Base-by-base conservation (phyloP, 257 asterid genomes). In the Nicotiana tabacum region DNA sequence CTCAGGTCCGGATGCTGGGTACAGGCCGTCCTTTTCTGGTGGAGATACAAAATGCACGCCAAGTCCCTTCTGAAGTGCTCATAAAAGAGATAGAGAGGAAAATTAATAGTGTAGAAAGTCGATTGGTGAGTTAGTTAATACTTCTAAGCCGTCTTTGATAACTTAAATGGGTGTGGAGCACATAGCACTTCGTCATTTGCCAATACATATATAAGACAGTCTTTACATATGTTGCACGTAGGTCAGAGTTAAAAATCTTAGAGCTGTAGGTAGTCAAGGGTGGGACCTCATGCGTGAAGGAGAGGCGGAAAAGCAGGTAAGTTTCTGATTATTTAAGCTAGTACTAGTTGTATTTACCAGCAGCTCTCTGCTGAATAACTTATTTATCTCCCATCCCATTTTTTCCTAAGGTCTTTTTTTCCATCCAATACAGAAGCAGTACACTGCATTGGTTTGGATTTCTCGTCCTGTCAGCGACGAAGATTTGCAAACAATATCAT, bases 281-380 rank as follows among this genome's bases (percentile, higher is more conserved):
- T 94, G 98, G 99, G 97, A 87, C 30, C 86, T 96, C 87, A 96
- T 96, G 97, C 97, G 97, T 78, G 99, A 96, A 93, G 99, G 99
- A 83, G 98, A 96, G 91, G 91, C 97, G 76, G 99, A 96, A 87
- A 96, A 96, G 87, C 98, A 96, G 97, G 99, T 93, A 87, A 58
- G 6, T 8, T 68, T 55, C 68, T 78, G 81, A 77, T 70, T 82
- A 84, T 6, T 6, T 66, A 64, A 57, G 78, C 15, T 57, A 60
- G 27, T 51, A 58, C 53, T n/a, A 48, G 17, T 81, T 51, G 37
- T 27, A 32, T 65, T 77, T 76, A 37, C 70, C 62, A 21, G 66
- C 82, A 15, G 21, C 74, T 33, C 55, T 77, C 79, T 84, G 65
- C 48, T 84, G 77, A 82, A 78, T 30, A 70, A 33, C 79, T 74